Evolutionary conservation across 352 stramenopile genomes (phyloP), one percentile per base, ranked within the genome.

Genomic region (Aphanomyces euteiches): DNA sequence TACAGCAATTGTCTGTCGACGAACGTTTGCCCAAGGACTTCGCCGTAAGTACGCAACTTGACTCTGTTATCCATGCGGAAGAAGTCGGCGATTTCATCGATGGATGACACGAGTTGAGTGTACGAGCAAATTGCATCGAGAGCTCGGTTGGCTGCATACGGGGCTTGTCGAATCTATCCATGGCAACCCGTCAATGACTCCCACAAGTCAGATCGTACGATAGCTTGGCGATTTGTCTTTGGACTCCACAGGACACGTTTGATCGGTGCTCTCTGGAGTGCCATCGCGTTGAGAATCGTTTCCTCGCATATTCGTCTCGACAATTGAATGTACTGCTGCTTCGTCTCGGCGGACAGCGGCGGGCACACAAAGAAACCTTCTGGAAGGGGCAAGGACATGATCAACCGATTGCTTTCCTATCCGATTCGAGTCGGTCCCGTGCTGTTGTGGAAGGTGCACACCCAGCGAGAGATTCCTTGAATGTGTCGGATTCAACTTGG

Each of bases 51-150:
- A 15, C 60, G 60, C n/a, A 67, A 36, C 69, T 94, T 94, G 21
- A 82, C 82, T 38, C 79, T 69, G 56, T 81, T 90, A 63, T 94
- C 86, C n/a, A 92, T 78, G 50, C 78, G 76, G 74, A 94, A 94
- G 75, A 94, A 94, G 53, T 90, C 82, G 41, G 86, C 84, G 28
- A 94, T 81, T 47, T 94, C 86, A 66, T 94, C 86, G 53, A 94
- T 82, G 21, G 79, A 82, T 19, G 86, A 84, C 72, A 83, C 83
- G 43, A 94, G 90, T 37, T 80, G 82, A 39, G 82, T 90, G n/a
- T 83, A 67, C 4, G 60, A 37, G 47, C 60, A 67, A 17, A 37
- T 67, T 41, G 47, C 60, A 13, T 37, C 60, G n/a, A 67, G 21
- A 7, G 60, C 37, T 41, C 21, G 28, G 47, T 67, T 56, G 47